phyloP scores from a whole-genome alignment of 495 filamentous ascomycete species.

The Xylaria nigripes region DNA sequence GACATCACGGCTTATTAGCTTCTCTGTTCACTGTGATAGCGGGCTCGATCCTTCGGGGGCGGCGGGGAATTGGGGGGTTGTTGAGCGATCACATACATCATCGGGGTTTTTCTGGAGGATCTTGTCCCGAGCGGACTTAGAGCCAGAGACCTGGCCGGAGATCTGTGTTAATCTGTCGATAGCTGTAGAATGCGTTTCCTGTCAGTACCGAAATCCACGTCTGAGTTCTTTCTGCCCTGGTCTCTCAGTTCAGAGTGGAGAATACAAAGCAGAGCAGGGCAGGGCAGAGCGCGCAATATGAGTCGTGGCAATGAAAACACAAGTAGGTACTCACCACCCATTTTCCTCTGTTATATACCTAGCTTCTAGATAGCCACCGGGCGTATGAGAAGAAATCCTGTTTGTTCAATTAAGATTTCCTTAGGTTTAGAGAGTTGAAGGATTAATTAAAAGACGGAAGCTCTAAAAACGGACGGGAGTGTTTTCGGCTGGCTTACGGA shows the following conservation, averaged over 20 bases:
- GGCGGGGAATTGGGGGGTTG: not conserved
- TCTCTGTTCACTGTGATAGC: not conserved
- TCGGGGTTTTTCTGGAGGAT: slow-evolving; percentile 44
- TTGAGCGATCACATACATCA: slow-evolving; percentile 34
- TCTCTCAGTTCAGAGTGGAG: not conserved
- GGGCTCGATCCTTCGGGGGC: not conserved
- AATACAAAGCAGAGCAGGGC: no score
- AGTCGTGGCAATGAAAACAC: not conserved
- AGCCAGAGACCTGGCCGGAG: slow-evolving; percentile 39
- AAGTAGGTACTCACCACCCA: slow-evolving; percentile 23
- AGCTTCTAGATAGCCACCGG: not conserved
- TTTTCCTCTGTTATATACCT: slow-evolving; percentile 9
- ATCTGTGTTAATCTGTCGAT: slow-evolving; percentile 39
- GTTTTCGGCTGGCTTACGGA: no score
- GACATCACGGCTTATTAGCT: slow-evolving; percentile 1
- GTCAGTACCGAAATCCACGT: slow-evolving; percentile 7
- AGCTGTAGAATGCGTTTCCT: slow-evolving; percentile 22
- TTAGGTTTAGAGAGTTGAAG: no score
- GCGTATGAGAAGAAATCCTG: no score
- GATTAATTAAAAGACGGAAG: no score
- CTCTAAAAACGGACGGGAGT: no score
- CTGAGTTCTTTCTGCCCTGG: not conserved
- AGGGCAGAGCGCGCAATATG: not conserved
- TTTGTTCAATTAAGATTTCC: no score
- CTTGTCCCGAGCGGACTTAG: slow-evolving; percentile 35